phyloP scores from a whole-genome alignment of 1,139 yeast species.

The Kurtzmaniella quercitrusa region DNA sequence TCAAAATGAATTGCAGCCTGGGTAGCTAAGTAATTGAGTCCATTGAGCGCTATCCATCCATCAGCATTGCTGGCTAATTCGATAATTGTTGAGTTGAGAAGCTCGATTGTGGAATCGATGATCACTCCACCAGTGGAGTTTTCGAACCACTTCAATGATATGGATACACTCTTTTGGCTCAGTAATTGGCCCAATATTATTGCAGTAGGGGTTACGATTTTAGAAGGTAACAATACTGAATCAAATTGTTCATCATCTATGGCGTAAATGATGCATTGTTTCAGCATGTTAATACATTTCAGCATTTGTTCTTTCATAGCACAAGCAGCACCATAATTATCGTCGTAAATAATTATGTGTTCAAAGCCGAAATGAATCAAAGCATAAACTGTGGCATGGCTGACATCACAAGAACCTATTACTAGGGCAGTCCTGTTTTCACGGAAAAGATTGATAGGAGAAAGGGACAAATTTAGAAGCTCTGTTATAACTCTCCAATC shows the following conservation, averaged over 20 bases:
- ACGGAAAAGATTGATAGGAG: conserved; percentile 14
- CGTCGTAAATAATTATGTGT: conserved; percentile 11
- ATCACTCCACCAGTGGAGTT: conserved; percentile 14
- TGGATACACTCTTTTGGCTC: neutral
- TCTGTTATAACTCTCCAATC: conserved; percentile 13
- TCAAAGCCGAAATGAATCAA: conserved; percentile 11
- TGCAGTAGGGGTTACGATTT: conserved; percentile 9
- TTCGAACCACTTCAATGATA: conserved; percentile 11
- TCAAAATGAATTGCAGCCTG: conserved; percentile 14
- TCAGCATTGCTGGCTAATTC: conserved; percentile 2
- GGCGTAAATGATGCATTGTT: conserved; percentile 6
- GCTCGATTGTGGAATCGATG: conserved; percentile 12
- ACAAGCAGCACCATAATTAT: conserved; percentile 1
- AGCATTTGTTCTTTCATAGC: conserved; percentile 7
- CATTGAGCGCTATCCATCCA: conserved; percentile 14
- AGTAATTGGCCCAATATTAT: conserved; percentile 9
- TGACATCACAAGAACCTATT: conserved; percentile 13
- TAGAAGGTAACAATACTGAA: conserved; percentile 6
- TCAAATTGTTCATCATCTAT: conserved; percentile 9
- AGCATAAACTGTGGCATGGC: conserved; percentile 14
- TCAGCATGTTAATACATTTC: conserved; percentile 7
- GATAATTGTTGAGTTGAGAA: conserved; percentile 5
- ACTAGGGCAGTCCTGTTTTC: conserved; percentile 12
- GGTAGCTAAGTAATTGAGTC: conserved; percentile 12
- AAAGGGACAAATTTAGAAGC: conserved; percentile 8